Evolutionary conservation across 2,329 filamentous ascomycete species (phyloP).

Genomic region (Cytospora schulzeri): DNA sequence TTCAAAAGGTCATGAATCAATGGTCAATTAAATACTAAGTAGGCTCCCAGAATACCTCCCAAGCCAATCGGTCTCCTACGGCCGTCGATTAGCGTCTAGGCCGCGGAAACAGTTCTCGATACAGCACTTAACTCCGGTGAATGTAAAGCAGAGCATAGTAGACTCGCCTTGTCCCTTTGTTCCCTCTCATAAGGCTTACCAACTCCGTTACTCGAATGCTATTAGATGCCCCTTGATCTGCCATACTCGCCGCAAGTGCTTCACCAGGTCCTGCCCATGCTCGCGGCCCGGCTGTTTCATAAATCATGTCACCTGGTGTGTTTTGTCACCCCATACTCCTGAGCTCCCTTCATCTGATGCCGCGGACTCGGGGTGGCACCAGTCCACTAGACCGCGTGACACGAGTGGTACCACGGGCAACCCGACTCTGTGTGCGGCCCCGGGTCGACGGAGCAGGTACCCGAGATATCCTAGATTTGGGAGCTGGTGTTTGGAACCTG

Average conservation of each 20-base stretch:
- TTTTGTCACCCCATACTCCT: background rate
- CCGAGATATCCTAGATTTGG: slow-evolving; percentile 46
- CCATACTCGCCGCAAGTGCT: background rate
- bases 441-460: slow-evolving; percentile 48
- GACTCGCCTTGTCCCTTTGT: too few relatives aligned
- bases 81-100: too few relatives aligned
- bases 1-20: too few relatives aligned
- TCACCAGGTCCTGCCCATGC: background rate
- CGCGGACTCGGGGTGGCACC: slow-evolving; percentile 48
- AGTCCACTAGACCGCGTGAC: slow-evolving; percentile 48
- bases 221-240: background rate
- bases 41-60: too few relatives aligned
- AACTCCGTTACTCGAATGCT: background rate
- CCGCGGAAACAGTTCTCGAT: too few relatives aligned
- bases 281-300: background rate
- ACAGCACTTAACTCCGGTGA: too few relatives aligned
- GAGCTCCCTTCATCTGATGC: slow-evolving; percentile 43
- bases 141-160: too few relatives aligned
- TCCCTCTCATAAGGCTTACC: background rate
- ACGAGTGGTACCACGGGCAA: slow-evolving; percentile 39
- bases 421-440: slow-evolving; percentile 42
- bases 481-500: slow-evolving; percentile 47
- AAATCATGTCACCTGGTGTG: background rate
- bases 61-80: too few relatives aligned
- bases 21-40: too few relatives aligned